Conservation (phyloP, 352 stramenopile genomes). For the Halophytophthora batemanensis region DNA sequence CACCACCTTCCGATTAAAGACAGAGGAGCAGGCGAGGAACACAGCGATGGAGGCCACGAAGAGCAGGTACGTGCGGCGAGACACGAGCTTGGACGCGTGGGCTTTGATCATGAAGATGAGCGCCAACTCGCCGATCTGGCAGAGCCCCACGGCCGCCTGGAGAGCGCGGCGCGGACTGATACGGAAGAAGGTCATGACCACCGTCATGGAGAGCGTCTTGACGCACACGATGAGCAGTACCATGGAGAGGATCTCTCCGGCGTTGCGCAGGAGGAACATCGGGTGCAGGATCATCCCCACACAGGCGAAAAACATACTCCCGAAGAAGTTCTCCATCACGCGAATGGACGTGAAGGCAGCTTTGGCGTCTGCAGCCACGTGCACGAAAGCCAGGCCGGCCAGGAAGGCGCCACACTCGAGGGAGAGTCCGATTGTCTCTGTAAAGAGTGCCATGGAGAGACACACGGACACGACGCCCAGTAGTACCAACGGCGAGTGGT, state of each 20-base stretch:
- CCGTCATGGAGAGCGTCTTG: constrained; percentile 72
- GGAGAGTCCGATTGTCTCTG: constrained; percentile 76
- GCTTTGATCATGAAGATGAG: constrained; percentile 91
- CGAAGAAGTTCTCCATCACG: constrained; percentile 87
- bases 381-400: constrained; percentile 77
- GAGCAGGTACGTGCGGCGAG: constrained; percentile 75
- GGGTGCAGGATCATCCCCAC: constrained; percentile 87
- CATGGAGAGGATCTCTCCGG: constrained; percentile 78
- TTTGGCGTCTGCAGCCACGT: constrained; percentile 60
- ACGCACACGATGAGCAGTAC: constrained; percentile 74
- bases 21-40: constrained; percentile 77
- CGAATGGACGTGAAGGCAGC: constrained; percentile 79
- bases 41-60: constrained; percentile 80
- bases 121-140: constrained; percentile 80
- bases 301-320: constrained; percentile 87
- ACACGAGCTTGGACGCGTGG: constrained; percentile 78
- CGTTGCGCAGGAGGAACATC: constrained; percentile 76
- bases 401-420: constrained; percentile 84
- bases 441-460: constrained; percentile 83
- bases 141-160: constrained; percentile 68
- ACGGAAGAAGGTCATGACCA: constrained; percentile 79
- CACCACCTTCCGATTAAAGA: constrained; percentile 74
- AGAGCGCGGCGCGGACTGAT: constrained; percentile 75
- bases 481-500: constrained; percentile 73
- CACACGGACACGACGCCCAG: constrained; percentile 84